phyloP scores from a whole-genome alignment of 371 early-diverging fungal species.

The Lichtheimia ornata region DNA sequence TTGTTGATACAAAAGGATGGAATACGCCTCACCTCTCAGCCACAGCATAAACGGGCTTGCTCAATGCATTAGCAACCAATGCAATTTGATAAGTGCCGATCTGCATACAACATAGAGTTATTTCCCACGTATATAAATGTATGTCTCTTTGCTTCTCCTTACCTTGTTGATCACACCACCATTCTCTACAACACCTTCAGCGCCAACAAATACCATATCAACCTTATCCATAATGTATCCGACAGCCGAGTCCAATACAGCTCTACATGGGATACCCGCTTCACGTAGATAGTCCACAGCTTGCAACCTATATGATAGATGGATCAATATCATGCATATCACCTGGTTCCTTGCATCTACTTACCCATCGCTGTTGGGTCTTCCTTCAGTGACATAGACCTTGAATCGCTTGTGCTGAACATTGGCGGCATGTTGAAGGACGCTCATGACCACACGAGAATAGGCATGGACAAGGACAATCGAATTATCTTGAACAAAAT shows the following conservation, averaged over 20 bases:
- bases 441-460: conserved; percentile 89
- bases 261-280: conserved; percentile 82
- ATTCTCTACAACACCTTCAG: conserved; percentile 97
- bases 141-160: conserved; percentile 38
- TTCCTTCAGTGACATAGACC: conserved; percentile 84
- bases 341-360: neutral
- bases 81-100: conserved; percentile 94
- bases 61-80: conserved; percentile 89
- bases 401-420: conserved; percentile 81
- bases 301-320: conserved; percentile 51
- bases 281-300: conserved; percentile 76
- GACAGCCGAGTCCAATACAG: conserved; percentile 91
- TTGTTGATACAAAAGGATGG: neutral
- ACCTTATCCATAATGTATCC: conserved; percentile 93
- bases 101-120: conserved; percentile 17
- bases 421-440: conserved; percentile 78
- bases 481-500: conserved; percentile 88
- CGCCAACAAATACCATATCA: conserved; percentile 94
- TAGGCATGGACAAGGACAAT: conserved; percentile 93
- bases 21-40: conserved; percentile 81
- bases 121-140: conserved; percentile 84
- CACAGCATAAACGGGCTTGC: conserved; percentile 93
- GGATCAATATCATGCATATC: neutral
- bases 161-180: conserved; percentile 96
- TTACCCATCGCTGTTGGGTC: conserved; percentile 82